Evolutionary conservation across 129 eudicot genomes (phyloP).

Genomic region (Centaurea solstitialis): DNA sequence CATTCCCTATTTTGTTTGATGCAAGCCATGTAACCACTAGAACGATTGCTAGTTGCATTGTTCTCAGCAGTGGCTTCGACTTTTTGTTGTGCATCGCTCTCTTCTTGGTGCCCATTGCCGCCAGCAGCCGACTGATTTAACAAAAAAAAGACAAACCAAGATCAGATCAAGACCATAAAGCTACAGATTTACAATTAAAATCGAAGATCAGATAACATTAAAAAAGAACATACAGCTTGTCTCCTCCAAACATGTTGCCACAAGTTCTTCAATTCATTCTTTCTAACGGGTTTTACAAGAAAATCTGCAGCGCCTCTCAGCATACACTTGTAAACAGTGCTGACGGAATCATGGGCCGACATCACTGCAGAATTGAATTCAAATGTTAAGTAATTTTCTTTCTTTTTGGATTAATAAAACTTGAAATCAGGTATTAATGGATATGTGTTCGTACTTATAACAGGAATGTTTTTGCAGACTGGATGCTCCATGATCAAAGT

Average conservation of each 20-base stretch:
- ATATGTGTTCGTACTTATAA: conserved; percentile 74
- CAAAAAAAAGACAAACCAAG: conserved; percentile 16
- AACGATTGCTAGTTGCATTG: conserved; percentile 72
- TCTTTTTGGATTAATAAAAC: not conserved
- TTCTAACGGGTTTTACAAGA: conserved; percentile 85
- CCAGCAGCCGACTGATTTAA: conserved; percentile 43
- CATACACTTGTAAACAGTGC: conserved; percentile 91
- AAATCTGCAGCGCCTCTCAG: conserved; percentile 93
- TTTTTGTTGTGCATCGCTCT: conserved; percentile 60
- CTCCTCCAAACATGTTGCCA: conserved; percentile 99
- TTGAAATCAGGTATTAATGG: not conserved
- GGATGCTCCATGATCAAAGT: conserved; percentile 76
- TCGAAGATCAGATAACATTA: not conserved
- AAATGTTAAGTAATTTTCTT: not conserved
- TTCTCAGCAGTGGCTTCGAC: conserved; percentile 86
- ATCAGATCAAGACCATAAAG: conserved; percentile 10
- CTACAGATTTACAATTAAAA: not conserved
- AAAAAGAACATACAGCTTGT: conserved; percentile 63
- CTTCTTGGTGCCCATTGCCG: conserved; percentile 47
- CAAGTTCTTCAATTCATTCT: conserved; percentile 84
- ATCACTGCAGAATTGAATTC: conserved; percentile 60
- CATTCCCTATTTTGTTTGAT: conserved; percentile 67
- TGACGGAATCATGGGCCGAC: conserved; percentile 83
- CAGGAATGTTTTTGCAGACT: conserved; percentile 84
- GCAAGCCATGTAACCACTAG: conserved; percentile 72